Evolutionary conservation across 331 rosid genomes (phyloP).

Genomic region (Acacia concinna): DNA sequence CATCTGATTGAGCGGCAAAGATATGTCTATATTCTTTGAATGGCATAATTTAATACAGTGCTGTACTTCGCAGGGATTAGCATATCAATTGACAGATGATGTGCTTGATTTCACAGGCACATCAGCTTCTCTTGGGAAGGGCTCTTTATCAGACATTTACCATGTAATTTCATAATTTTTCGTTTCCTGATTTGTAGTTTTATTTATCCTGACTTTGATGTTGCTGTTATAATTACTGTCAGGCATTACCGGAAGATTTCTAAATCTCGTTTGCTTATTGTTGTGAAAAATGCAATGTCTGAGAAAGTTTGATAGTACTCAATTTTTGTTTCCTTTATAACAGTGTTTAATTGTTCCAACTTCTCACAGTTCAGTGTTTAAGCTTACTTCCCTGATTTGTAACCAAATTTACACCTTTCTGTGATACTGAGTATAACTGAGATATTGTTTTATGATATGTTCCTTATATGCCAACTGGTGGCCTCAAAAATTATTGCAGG

Average conservation of each 20-base stretch:
- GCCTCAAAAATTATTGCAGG: slow-evolving; percentile 53
- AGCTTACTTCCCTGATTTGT: background rate
- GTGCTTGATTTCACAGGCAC: slow-evolving; percentile 94
- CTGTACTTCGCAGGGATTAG: slow-evolving; percentile 74
- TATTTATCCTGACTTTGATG: background rate
- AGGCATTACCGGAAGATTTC: background rate
- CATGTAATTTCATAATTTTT: slow-evolving; percentile 59
- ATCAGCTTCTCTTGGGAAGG: slow-evolving; percentile 93
- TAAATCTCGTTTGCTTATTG: background rate
- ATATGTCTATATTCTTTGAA: slow-evolving; percentile 13
- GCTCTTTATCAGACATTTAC: slow-evolving; percentile 86
- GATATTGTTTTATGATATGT: background rate
- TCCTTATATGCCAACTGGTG: too few relatives aligned
- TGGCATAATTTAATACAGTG: background rate
- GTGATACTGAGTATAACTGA: background rate
- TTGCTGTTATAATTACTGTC: background rate
- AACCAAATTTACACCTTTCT: background rate
- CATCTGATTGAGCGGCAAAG: background rate
- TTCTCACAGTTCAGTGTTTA: background rate
- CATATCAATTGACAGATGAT: slow-evolving; percentile 90
- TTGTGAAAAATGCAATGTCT: background rate
- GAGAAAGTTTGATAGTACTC: background rate
- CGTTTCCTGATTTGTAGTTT: background rate
- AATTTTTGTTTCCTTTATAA: background rate
- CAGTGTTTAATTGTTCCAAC: background rate